A percentile compares a stretch with the other conserved stretches of the same genome.
phyloP scores from a whole-genome alignment of 2,329 filamentous ascomycete genomes.

The Claviceps sp. region DNA sequence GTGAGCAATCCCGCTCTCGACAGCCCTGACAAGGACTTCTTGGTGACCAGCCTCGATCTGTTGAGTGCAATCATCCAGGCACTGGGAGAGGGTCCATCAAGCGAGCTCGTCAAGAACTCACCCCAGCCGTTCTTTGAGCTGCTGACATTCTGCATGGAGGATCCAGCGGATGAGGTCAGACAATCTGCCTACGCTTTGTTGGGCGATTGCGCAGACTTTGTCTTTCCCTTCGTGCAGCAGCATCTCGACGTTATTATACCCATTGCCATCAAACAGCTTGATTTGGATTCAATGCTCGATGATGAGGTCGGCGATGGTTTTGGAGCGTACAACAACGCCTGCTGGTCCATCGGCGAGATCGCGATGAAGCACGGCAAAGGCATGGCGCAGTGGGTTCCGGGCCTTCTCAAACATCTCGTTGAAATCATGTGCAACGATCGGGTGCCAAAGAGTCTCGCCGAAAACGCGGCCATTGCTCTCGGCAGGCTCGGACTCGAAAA shows the following conservation, averaged over 20 bases:
- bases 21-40: conserved; percentile 86
- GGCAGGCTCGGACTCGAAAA: conserved; percentile 76
- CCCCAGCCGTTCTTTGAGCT: conserved; percentile 84
- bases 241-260: conserved; percentile 64
- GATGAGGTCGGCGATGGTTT: conserved; percentile 77
- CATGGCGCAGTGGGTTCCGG: conserved; percentile 65
- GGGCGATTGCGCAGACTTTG: conserved; percentile 87
- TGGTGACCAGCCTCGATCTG: conserved; percentile 88
- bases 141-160: conserved; percentile 82
- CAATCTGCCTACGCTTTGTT: conserved; percentile 93
- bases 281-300: conserved; percentile 61
- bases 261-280: conserved; percentile 75
- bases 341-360: conserved; percentile 93
- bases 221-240: conserved; percentile 68
- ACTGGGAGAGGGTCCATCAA: conserved; percentile 58
- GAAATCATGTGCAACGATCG: conserved; percentile 75
- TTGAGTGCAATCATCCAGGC: conserved; percentile 89
- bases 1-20: conserved; percentile 57
- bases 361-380: conserved; percentile 63
- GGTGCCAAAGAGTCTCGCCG: conserved; percentile 74
- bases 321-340: conserved; percentile 94
- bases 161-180: conserved; percentile 78
- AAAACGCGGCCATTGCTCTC: conserved; percentile 89
- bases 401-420: conserved; percentile 63
- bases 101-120: conserved; percentile 61